Evolutionary conservation across 306 rosid species (phyloP), one percentile per base, ranked within the genome.

Genomic region (Mucuna pruriens): DNA sequence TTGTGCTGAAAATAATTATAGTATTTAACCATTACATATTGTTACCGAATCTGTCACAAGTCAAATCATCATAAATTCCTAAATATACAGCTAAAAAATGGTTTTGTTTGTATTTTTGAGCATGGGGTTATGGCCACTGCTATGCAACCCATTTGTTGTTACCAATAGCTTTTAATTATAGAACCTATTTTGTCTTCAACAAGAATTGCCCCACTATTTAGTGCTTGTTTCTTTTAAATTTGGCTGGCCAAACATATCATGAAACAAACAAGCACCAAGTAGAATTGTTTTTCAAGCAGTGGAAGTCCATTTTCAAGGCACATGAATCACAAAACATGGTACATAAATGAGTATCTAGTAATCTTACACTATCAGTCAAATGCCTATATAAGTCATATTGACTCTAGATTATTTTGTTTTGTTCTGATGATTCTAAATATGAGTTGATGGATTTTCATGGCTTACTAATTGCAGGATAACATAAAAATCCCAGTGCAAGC

Each of bases 391-490:
- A n/a, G n/a, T n/a, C n/a, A 38, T 8, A 75, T 39, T 40, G 46
- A 74, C 33, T 60, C 49, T 11, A 15, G 19, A 67, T 34, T 20
- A 2, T 23, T 60, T 22, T 29, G 3, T 78, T 52, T 39, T 66
- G 68, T 54, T 67, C 33, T 74, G 72, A 77, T 87, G 54, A 52
- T 57, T 48, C 76, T 64, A 58, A 73, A 57, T 58, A 31, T 79
- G 44, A 68, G 9, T 54, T 63, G 39, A 60, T 83, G 16, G 55
- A 5, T 39, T 23, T 74, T 52, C 34, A 42, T 65, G 82, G 48
- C 42, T 5, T 52, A 26, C 36, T 25, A 76, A 81, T 49, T 85
- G 86, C 88, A 90, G 91, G 84, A 82, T 26, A 40, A 51, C 58
- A 48, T 13, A 82, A 48, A 69, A 42, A 46, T 61, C 63, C 19